These are phyloP conservation scores for Dittrichia graveolens DNA, from an alignment of 129 eudicot genomes.

Conservation along the genomic window DNA sequence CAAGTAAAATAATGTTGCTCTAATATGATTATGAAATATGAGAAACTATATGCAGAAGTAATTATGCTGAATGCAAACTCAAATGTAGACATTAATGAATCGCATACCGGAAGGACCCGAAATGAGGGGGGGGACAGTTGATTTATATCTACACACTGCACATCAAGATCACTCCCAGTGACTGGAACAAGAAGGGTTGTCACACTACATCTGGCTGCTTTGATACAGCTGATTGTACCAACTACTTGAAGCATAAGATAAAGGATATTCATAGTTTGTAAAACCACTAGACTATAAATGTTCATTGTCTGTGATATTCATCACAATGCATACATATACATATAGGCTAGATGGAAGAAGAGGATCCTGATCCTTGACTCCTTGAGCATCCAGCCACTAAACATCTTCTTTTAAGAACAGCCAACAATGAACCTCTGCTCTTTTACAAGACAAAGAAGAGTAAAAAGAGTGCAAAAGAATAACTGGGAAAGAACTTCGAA, in stretches of 20 bases:
- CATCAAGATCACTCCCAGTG: conserved; percentile 12
- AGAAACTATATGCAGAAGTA: neutral
- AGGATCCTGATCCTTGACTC: neutral
- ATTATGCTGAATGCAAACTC: conserved; percentile 15
- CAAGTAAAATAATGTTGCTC: neutral
- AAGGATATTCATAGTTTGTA: neutral
- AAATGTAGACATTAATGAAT: conserved; percentile 3
- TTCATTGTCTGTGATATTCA: neutral
- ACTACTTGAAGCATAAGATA: conserved; percentile 4
- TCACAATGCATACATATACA: neutral
- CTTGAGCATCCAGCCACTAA: conserved; percentile 7
- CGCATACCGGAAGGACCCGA: conserved; percentile 8
- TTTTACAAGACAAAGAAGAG: too few species aligned
- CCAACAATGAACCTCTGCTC: too few species aligned
- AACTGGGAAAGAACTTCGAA: neutral
- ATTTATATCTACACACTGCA: conserved; percentile 5
- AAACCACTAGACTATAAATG: neutral
- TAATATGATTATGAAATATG: neutral
- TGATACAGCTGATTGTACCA: conserved; percentile 8
- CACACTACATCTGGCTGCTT: conserved; percentile 9
- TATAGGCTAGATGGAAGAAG: neutral
- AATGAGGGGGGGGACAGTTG: neutral
- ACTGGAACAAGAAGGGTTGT: conserved; percentile 8
- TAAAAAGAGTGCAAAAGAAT: too few species aligned
- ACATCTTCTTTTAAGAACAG: too few species aligned